A percentile compares a stretch with the other conserved stretches of the same genome.
phyloP scores from a whole-genome alignment of 208 protist species.

The Acanthamoeba sp. region DNA sequence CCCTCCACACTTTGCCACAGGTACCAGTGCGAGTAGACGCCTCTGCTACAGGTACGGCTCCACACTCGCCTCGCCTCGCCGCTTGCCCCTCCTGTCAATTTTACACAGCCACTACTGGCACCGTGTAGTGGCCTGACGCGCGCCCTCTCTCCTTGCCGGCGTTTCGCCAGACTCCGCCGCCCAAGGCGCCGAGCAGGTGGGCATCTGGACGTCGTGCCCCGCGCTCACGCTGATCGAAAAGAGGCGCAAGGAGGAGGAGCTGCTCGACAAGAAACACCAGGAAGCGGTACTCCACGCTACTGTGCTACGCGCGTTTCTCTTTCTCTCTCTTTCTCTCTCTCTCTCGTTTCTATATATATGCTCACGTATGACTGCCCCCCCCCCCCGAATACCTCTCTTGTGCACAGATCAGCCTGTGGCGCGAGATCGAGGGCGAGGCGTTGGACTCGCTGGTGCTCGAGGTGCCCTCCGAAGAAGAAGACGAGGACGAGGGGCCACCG shows the following conservation, averaged over 20 bases:
- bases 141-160: too few species aligned
- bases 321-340: not conserved
- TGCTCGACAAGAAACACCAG: constrained; percentile 30
- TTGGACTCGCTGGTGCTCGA: constrained; percentile 49
- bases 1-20: too few species aligned
- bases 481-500: too few species aligned
- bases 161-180: not conserved
- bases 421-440: constrained; percentile 47
- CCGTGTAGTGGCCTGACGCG: too few species aligned
- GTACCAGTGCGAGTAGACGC: too few species aligned
- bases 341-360: too few species aligned
- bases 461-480: constrained; percentile 30
- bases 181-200: not conserved
- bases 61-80: too few species aligned
- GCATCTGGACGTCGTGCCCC: constrained; percentile 30
- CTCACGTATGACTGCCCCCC: too few species aligned
- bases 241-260: constrained; percentile 39
- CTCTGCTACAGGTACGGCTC: too few species aligned
- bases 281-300: constrained; percentile 7
- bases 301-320: not conserved
- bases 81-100: too few species aligned
- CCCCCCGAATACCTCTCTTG: not conserved
- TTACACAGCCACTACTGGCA: too few species aligned
- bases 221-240: constrained; percentile 7
- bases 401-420: constrained; percentile 34